These are phyloP conservation scores for Dactylonectria macrodidyma DNA, from an alignment of 2,329 filamentous ascomycete genomes.

Conservation along the genomic window DNA sequence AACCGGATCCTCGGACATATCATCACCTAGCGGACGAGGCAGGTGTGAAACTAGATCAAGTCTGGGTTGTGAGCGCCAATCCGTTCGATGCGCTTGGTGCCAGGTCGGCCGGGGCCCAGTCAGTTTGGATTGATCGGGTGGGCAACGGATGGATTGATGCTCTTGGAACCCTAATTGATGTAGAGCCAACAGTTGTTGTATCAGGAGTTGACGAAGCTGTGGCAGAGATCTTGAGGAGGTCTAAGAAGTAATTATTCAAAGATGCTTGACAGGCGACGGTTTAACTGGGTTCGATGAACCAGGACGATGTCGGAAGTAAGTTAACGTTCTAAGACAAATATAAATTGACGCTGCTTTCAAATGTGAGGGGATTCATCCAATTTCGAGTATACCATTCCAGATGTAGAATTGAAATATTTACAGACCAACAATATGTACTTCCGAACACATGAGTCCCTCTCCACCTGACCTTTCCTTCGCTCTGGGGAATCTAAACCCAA, in stretches of 20 bases:
- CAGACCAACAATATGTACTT: too few species aligned
- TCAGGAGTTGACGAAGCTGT: constrained; percentile 72
- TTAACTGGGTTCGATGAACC: too few species aligned
- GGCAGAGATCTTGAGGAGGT: constrained; percentile 46
- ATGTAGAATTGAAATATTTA: too few species aligned
- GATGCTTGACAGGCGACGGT: too few species aligned
- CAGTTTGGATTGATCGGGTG: constrained; percentile 77
- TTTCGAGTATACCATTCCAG: too few species aligned
- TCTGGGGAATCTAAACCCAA: too few species aligned
- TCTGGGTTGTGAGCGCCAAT: constrained; percentile 82
- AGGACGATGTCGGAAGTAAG: too few species aligned
- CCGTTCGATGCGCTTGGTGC: constrained; percentile 82
- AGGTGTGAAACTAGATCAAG: constrained; percentile 62
- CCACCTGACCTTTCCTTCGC: too few species aligned
- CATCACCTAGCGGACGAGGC: constrained; percentile 67
- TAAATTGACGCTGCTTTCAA: too few species aligned
- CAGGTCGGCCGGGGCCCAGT: constrained; percentile 71
- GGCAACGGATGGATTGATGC: constrained; percentile 77
- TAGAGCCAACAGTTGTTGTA: constrained; percentile 68
- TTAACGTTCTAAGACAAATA: too few species aligned
- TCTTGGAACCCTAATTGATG: constrained; percentile 62
- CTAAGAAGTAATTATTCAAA: neutral
- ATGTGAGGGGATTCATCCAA: too few species aligned
- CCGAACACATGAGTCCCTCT: too few species aligned
- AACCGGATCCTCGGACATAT: constrained; percentile 76